A percentile compares a stretch with the other conserved stretches of the same genome.
Evolutionary conservation across 495 filamentous ascomycete genomes (phyloP).

Genomic region (Friedmanniomyces simplex): DNA sequence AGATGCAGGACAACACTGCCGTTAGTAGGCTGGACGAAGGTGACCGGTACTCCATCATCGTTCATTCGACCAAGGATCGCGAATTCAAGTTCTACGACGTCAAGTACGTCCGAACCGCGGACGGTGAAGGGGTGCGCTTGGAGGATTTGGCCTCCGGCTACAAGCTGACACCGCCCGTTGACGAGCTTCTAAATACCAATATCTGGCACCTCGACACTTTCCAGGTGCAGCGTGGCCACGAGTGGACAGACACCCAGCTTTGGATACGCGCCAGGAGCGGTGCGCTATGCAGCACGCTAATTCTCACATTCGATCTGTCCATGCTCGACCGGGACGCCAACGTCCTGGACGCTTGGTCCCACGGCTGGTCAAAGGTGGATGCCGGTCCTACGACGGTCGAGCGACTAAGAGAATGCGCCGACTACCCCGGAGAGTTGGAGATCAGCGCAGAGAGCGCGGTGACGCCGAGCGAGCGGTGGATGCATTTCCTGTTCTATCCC

Average conservation of each 20-base stretch:
- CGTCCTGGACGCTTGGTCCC: conserved; percentile 49
- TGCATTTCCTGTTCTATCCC: conserved; percentile 63
- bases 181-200: conserved; percentile 47
- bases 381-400: conserved; percentile 25
- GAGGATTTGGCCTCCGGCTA: conserved; percentile 56
- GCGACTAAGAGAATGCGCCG: conserved; percentile 16
- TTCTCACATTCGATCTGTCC: conserved; percentile 38
- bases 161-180: conserved; percentile 55
- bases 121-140: conserved; percentile 38
- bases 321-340: conserved; percentile 19
- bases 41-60: conserved; percentile 62
- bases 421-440: conserved; percentile 25
- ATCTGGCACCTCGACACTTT: conserved; percentile 82
- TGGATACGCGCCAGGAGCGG: conserved; percentile 82
- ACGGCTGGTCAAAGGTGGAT: conserved; percentile 61
- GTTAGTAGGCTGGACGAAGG: conserved; percentile 29
- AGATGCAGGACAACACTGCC: not conserved
- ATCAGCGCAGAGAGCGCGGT: not conserved
- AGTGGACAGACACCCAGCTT: conserved; percentile 49
- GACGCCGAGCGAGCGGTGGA: conserved; percentile 27
- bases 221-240: conserved; percentile 45
- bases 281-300: conserved; percentile 61
- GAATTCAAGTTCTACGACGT: conserved; percentile 95
- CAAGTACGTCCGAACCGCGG: conserved; percentile 47
- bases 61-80: conserved; percentile 75